Evolutionary conservation across 495 filamentous ascomycete species (phyloP).

Genomic region (Xylaria intraflava): DNA sequence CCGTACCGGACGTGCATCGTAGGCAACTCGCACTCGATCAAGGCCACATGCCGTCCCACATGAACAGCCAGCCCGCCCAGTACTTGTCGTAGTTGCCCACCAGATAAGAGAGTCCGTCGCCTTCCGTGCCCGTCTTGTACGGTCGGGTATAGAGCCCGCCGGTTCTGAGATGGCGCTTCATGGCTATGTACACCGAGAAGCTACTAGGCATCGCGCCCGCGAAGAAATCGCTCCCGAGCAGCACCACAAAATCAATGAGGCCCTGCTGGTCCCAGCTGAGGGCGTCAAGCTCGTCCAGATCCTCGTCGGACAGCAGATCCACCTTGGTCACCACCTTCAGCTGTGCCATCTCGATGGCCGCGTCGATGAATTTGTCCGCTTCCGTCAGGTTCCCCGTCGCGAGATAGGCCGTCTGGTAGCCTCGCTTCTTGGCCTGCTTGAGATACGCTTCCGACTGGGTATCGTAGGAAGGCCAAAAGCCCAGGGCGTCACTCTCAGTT

Average conservation of each 20-base stretch:
- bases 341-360: constrained; percentile 23
- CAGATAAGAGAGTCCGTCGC: constrained; percentile 38
- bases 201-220: constrained; percentile 39
- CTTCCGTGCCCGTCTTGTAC: constrained; percentile 37
- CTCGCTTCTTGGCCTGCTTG: constrained; percentile 19
- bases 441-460: constrained; percentile 36
- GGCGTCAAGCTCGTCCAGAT: constrained; percentile 27
- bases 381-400: constrained; percentile 40
- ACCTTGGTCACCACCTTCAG: constrained; percentile 33
- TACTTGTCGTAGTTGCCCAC: constrained; percentile 38
- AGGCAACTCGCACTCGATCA: constrained; percentile 17
- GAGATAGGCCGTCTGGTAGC: constrained; percentile 34
- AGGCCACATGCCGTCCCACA: constrained; percentile 44
- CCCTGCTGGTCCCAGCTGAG: constrained; percentile 43
- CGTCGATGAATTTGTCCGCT: constrained; percentile 30
- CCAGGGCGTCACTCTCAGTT: constrained; percentile 40
- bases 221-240: constrained; percentile 37
- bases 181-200: constrained; percentile 41
- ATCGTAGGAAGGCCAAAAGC: constrained; percentile 36
- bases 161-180: constrained; percentile 35
- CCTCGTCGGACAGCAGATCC: constrained; percentile 27
- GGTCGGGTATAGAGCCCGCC: constrained; percentile 37
- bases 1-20: neutral
- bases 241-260: constrained; percentile 35
- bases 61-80: constrained; percentile 41